Evolutionary conservation across 2,329 filamentous ascomycete genomes (phyloP), one percentile per base, ranked within the genome.

Genomic region (Plectosphaerella cucumerina): DNA sequence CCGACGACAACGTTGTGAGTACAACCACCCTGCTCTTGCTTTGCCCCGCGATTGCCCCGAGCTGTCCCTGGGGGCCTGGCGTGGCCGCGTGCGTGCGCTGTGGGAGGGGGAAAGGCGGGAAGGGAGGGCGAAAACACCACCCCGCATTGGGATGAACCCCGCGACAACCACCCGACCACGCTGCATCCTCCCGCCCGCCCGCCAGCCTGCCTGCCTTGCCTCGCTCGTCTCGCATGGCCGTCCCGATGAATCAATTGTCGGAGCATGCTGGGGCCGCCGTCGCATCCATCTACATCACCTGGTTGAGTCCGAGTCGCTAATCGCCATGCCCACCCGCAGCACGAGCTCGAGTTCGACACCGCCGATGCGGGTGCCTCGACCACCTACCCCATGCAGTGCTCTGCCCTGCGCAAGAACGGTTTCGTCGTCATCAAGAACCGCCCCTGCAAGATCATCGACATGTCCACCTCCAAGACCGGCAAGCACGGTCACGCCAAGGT

Each of bases 401-500:
- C 95, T 80, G 93, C 95, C 69, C 85, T 99, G 83, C 89, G 94
- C 74, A 97, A 99, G 92, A 96, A 95, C 87, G 93, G 94, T 63
- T 87, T 89, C 84, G 94, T 99, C 75, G 87, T 93, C 74, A 97
- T 99, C 81, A 99, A 99, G 87, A 80, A 82, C 78, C 94, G 94
- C 67, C 95, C 94, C 67, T 99, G 94, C 92, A 99, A 97, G 89
- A 99, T 99, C 68, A 90, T 97, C 76, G 94, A 99, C 72, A 99
- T 99, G 95, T 96, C 91, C 65, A 99, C 94, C 81, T 99, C 94
- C 76, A 99, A 99, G 92, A 99, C 94, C 64, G 94, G 94, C 80
- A 99, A 99, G 90, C 94, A 99, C 89, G 94, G 94, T 76, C 95
- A 99, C 89, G 94, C 94, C 80, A 99, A 99, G 87, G 94, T 99